Base-by-base conservation (phyloP, 257 asterid genomes). In the Solanum virginianum region DNA sequence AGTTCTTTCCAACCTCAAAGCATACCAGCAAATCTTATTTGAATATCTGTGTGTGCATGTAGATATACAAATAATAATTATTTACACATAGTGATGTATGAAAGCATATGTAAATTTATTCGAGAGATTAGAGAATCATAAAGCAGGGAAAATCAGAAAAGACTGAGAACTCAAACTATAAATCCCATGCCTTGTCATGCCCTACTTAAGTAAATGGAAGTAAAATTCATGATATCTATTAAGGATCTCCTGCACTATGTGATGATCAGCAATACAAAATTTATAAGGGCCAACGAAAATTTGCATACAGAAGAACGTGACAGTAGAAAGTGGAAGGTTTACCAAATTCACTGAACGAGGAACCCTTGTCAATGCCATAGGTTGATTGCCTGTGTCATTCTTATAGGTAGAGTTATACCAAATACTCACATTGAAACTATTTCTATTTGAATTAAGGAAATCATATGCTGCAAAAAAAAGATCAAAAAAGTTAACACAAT, bases 281-380 rank as follows among this genome's bases (percentile, higher is more conserved):
- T 77, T 51, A 51, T 63, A 51, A 26, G 1, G 82, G 45, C 11
- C 63, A 29, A 77, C 47, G 43, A 16, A n/a, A 77, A 24, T 3
- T 69, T 51, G 65, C 66, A 68, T 68, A 69, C 26, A 47, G 80
- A 75, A 87, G 71, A 39, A 75, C 86, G 57, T 36, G 17, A 81
- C 75, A 87, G 69, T 59, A 60, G 86, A 83, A 24, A 74, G 43
- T 87, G 85, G 80, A 74, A 85, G 65, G 65, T 51, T 77, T 93
- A 97, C 99, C 98, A 97, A 87, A 91, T 97, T 97, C 83, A 97
- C 91, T 11, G 98, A 91, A 54, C 98, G 98, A 89, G 98, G 97
- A 88, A 97, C 97, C 87, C 99, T 92, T n/a, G 91, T 89, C 88
- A 93, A 89, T 62, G 90, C 90, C 82, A 92, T 69, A 85, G 99